Evolutionary conservation across 2,329 filamentous ascomycete genomes (phyloP).

Genomic region (Beauveria varroae): DNA sequence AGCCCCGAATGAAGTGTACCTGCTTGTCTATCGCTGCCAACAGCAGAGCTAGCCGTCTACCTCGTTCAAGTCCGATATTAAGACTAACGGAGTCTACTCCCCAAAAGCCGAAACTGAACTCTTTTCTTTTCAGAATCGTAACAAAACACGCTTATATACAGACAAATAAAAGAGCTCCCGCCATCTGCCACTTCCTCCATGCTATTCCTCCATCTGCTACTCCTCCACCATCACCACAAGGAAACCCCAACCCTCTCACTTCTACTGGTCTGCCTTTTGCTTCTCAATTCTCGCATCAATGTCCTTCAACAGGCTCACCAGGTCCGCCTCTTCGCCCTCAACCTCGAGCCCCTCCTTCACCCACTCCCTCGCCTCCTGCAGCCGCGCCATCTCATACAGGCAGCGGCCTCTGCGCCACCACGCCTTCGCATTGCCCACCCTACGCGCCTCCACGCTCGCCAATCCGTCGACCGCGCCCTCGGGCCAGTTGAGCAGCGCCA

Average conservation of each 20-base stretch:
- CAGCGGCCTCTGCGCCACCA: conserved; percentile 88
- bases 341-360: conserved; percentile 71
- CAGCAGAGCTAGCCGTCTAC: too few species aligned
- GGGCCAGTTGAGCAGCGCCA: conserved; percentile 74
- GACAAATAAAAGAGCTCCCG: too few species aligned
- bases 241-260: not conserved
- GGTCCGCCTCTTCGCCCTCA: conserved; percentile 62
- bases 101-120: too few species aligned
- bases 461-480: conserved; percentile 85
- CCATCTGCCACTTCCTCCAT: not conserved
- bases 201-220: not conserved
- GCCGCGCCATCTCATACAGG: conserved; percentile 80
- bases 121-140: too few species aligned
- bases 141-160: too few species aligned
- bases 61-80: too few species aligned
- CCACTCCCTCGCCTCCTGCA: conserved; percentile 77
- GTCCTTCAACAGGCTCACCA: conserved; percentile 57
- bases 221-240: not conserved
- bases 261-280: conserved; percentile 13
- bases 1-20: too few species aligned
- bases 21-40: too few species aligned
- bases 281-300: conserved; percentile 42
- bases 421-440: conserved; percentile 81
- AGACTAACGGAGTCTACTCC: too few species aligned
- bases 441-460: conserved; percentile 79